phyloP scores from a whole-genome alignment of 106 monocot genomes.

The Triglochin maritima region DNA sequence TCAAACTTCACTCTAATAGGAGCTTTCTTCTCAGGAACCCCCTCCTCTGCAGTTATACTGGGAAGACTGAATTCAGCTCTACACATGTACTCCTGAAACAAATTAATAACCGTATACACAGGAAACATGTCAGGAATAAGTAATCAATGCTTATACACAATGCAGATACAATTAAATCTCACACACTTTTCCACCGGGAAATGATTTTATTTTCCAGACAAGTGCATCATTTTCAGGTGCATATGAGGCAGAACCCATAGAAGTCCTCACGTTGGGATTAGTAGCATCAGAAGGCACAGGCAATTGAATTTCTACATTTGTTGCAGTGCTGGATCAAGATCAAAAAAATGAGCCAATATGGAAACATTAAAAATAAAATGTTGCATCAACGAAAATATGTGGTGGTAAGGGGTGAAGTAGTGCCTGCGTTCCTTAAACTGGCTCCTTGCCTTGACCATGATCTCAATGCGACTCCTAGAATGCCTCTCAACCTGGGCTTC shows the following conservation, averaged over 20 bases:
- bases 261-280: constrained; percentile 79
- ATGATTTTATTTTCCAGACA: constrained; percentile 97
- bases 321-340: constrained; percentile 57
- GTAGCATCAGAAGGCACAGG: constrained; percentile 87
- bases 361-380: not conserved
- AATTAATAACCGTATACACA: not conserved
- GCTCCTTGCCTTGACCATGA: constrained; percentile 89
- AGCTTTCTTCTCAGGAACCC: constrained; percentile 75
- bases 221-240: constrained; percentile 92
- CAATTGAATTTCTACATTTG: constrained; percentile 89
- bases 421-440: constrained; percentile 98
- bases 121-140: too few relatives aligned
- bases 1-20: constrained; percentile 97
- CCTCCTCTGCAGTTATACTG: constrained; percentile 81
- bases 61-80: constrained; percentile 95
- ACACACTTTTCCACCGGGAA: constrained; percentile 88
- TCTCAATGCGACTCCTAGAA: constrained; percentile 91
- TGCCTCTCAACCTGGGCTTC: constrained; percentile 95
- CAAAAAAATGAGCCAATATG: not conserved
- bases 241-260: constrained; percentile 94
- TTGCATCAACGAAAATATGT: not conserved
- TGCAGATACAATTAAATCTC: not conserved
- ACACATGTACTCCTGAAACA: constrained; percentile 73
- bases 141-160: too few relatives aligned
- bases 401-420: not conserved